Base-by-base conservation (phyloP, 257 asterid genomes). In the Capsicum rhomboideum region DNA sequence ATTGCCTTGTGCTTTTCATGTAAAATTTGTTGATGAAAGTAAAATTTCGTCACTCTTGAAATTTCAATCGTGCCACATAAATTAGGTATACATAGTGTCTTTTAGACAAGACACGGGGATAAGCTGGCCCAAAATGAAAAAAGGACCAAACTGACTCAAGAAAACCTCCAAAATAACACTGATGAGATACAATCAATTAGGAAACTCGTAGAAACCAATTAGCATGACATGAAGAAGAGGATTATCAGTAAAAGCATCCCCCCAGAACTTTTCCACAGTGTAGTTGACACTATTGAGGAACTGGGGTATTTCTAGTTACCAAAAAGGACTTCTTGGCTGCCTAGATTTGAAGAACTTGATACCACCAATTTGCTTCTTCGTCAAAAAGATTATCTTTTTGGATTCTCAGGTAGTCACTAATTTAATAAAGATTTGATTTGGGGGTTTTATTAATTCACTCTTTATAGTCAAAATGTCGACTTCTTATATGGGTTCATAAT, bases 341-440 rank as follows among this genome's bases (percentile, higher is more conserved):
- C 98, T 79, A 89, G 95, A 87, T 92, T 96, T 87, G 98, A 96
- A 83, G 98, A 96, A 86, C 97, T 96, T 34, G 98, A 94, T 74
- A 94, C 99, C 83, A 96, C 98, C 83, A 94, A 91, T 89, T 94
- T 92, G 99, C 99, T 96, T 87, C 99, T 94, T 86, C 94, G 97
- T 82, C 98, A 96, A 89, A n/a, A 87, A 98, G 83, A 96, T 93
- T 85, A 87, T 96, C 90, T 96, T 93, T 90, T 86, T 96, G 91
- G 98, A 97, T 79, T 18, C 90, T 78, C 95, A 93, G 97, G 97
- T 96, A 79, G 14, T 52, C 17, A 5, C 5, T 49, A 18, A 67
- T 49, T 54, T 23, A 44, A 34, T 82, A 56, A 16, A 55, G 20
- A 69, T 82, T 69, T 16, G 20, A 9, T 23, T 53, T 34, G 50